A percentile compares a stretch with the other conserved stretches of the same genome.
Conservation (phyloP, 2,329 filamentous ascomycete species). For the Emergomyces orientalis region DNA sequence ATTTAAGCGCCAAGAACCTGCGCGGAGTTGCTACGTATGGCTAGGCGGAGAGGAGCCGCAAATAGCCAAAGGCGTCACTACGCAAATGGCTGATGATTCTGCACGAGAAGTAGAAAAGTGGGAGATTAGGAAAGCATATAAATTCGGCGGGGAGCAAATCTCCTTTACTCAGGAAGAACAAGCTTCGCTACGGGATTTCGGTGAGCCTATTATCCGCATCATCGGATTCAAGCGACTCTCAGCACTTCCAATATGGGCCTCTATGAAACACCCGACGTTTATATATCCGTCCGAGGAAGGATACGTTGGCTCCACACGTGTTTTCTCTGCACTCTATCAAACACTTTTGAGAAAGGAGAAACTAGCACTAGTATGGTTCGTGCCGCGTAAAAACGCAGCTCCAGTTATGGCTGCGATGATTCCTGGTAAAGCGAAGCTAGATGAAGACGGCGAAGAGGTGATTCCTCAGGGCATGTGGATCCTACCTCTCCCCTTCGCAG, state of each 20-base stretch:
- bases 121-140: constrained; percentile 87
- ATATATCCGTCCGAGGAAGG: constrained; percentile 90
- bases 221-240: constrained; percentile 85
- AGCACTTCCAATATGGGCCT: constrained; percentile 71
- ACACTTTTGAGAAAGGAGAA: constrained; percentile 73
- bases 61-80: constrained; percentile 65
- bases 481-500: constrained; percentile 75
- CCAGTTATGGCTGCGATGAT: constrained; percentile 74
- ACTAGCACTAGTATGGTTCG: constrained; percentile 81
- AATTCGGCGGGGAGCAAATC: constrained; percentile 85
- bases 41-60: constrained; percentile 76
- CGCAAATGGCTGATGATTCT: constrained; percentile 67
- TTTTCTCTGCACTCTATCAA: constrained; percentile 83
- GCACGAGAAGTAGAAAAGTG: constrained; percentile 65
- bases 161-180: constrained; percentile 80
- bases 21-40: constrained; percentile 79
- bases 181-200: constrained; percentile 66
- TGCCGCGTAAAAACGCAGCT: constrained; percentile 68
- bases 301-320: constrained; percentile 80
- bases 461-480: constrained; percentile 83
- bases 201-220: constrained; percentile 71
- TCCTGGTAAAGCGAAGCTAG: constrained; percentile 58
- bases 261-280: constrained; percentile 76
- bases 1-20: constrained; percentile 72
- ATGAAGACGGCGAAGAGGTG: constrained; percentile 58